Evolutionary conservation across 768 basidiomycete species (phyloP).

Genomic region (Pleurotus djamor): DNA sequence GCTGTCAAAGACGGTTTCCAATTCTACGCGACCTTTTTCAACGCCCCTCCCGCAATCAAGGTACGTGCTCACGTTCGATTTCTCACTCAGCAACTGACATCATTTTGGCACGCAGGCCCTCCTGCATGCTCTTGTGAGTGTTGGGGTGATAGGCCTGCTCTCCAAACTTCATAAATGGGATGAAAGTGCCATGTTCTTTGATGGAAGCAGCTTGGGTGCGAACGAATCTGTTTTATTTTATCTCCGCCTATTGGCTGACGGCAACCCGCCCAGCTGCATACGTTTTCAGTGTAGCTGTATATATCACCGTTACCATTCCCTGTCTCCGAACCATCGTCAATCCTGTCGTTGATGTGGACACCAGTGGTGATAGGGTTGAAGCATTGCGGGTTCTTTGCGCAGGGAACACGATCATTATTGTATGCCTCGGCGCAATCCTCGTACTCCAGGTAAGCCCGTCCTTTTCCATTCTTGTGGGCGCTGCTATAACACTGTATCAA

Average conservation of each 20-base stretch:
- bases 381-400: constrained; percentile 83
- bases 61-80: constrained; percentile 33
- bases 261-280: constrained; percentile 52
- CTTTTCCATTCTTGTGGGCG: constrained; percentile 11
- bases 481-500: constrained; percentile 7
- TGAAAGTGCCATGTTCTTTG: constrained; percentile 94
- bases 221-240: background rate
- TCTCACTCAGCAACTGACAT: background rate
- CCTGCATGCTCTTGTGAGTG: constrained; percentile 80
- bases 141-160: constrained; percentile 73
- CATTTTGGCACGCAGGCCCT: constrained; percentile 56
- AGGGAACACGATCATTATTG: constrained; percentile 81
- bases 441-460: constrained; percentile 60
- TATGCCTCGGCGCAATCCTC: constrained; percentile 63
- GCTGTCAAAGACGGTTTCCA: constrained; percentile 75
- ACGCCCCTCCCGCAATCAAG: constrained; percentile 92
- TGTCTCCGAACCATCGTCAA: constrained; percentile 72
- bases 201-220: constrained; percentile 84
- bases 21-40: constrained; percentile 92
- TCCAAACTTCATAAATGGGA: constrained; percentile 85
- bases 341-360: constrained; percentile 52
- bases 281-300: constrained; percentile 75
- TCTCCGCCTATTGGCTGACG: constrained; percentile 5
- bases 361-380: constrained; percentile 64
- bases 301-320: constrained; percentile 80